phyloP scores from a whole-genome alignment of 2,329 filamentous ascomycete genomes.

The Endothia cerciana region DNA sequence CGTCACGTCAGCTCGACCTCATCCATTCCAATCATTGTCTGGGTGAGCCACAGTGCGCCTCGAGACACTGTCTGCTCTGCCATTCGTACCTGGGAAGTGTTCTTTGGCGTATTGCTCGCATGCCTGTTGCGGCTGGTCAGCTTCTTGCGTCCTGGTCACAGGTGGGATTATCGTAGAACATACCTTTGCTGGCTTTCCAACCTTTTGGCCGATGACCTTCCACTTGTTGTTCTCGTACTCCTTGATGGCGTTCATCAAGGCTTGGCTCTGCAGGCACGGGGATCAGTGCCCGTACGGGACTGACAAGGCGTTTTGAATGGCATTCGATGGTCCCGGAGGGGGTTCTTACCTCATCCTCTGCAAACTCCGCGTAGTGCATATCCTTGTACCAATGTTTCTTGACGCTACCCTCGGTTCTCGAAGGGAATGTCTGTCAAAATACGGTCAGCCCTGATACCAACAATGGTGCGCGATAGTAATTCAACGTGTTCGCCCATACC shows the following conservation, averaged over 20 bases:
- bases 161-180: slow-evolving; percentile 30
- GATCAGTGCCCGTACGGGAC: slow-evolving; percentile 8
- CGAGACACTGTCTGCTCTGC: not conserved
- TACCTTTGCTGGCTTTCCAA: slow-evolving; percentile 96
- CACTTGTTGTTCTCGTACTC: slow-evolving; percentile 99
- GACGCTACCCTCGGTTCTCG: slow-evolving; percentile 92
- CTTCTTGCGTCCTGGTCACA: slow-evolving; percentile 88
- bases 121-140: slow-evolving; percentile 92
- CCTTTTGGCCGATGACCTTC: slow-evolving; percentile 96
- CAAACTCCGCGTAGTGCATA: slow-evolving; percentile 99
- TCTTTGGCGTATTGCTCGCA: slow-evolving; percentile 90
- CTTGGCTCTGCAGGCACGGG: slow-evolving; percentile 62
- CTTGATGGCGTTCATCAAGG: slow-evolving; percentile 90
- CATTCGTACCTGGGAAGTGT: slow-evolving; percentile 67
- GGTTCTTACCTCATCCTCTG: slow-evolving; percentile 85
- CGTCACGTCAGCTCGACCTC: not conserved
- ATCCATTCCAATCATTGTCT: not conserved
- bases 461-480: not conserved
- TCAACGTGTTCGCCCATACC: slow-evolving; percentile 52
- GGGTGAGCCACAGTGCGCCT: not conserved
- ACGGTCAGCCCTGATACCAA: slow-evolving; percentile 26
- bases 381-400: slow-evolving; percentile 99
- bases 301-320: not conserved
- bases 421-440: slow-evolving; percentile 75
- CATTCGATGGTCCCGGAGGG: not conserved